Base-by-base conservation (phyloP, 108 stramenopile genomes). In the Skeletonema menzelii region DNA sequence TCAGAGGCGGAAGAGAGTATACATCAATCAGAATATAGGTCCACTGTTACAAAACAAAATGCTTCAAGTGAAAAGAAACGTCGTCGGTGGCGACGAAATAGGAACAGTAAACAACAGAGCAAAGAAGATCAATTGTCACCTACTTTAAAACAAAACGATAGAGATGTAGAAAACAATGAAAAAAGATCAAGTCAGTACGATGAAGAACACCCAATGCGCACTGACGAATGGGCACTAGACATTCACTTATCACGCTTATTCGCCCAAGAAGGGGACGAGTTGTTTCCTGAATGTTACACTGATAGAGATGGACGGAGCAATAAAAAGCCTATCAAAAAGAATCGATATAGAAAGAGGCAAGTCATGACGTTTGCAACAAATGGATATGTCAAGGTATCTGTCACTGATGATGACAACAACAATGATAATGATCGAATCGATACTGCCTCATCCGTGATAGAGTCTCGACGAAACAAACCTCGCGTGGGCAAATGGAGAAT, bases 401-500 rank as follows among this genome's bases (percentile, higher is more conserved):
- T 42, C 40, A 42, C 15, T 15, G 66, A 59, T 53, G 73, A 74
- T 65, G 47, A 68, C 1, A 19, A 44, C 44, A 38, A 56, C 13
- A 30, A 40, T 31, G 3, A 8, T 34, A 32, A 24, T 44, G 19
- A 27, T 65, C 14, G 56, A 63, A 63, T 46, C 17, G 44, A 46
- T 46, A 46, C n/a, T 46, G 5, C 44, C 17, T 22, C 49, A 22
- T 22, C 40, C 15, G 15, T 42, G 40, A n/a, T 42, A 42, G 15
- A 42, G 40, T n/a, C 40, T 42, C 40, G 2, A 58, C 60, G 42
- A 56, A 71, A 30, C 7, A 55, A 77, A 17, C 49, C 60, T 32
- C 31, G 66, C 26, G 65, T 85, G 2, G 88, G 88, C 22, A 80
- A 71, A 63, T 88, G 88, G 88, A 79, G 80, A 59, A 63, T 76